phyloP scores from a whole-genome alignment of 2,329 filamentous ascomycete species.

The Penicillium sp. region DNA sequence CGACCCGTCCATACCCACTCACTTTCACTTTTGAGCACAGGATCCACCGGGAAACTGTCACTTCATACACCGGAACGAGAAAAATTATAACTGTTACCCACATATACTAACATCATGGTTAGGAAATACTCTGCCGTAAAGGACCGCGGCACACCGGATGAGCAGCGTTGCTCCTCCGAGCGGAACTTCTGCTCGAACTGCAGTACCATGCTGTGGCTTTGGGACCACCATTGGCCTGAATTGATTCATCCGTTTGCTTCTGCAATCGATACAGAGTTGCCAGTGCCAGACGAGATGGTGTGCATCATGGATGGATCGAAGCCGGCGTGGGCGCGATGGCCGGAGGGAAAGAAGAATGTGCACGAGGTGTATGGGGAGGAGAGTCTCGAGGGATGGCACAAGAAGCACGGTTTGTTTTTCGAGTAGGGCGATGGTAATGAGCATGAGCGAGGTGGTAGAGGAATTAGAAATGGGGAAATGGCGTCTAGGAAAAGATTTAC shows the following conservation, averaged over 20 bases:
- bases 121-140: conserved; percentile 48
- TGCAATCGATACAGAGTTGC: conserved; percentile 48
- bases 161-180: conserved; percentile 41
- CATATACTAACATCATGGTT: not conserved
- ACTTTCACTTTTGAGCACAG: too few relatives aligned
- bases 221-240: conserved; percentile 48
- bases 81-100: not conserved
- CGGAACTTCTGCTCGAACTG: conserved; percentile 49
- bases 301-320: conserved; percentile 46
- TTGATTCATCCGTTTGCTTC: conserved; percentile 50
- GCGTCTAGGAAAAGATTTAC: not conserved
- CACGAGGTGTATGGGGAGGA: conserved; percentile 37
- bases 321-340: conserved; percentile 47
- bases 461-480: too few relatives aligned
- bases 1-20: not conserved
- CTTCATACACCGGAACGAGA: not conserved
- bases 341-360: conserved; percentile 46
- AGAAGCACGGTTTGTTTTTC: conserved; percentile 38
- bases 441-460: not conserved
- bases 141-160: conserved; percentile 40
- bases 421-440: conserved; percentile 18
- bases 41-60: not conserved
- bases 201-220: conserved; percentile 48
- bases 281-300: conserved; percentile 46
- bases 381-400: conserved; percentile 48